Evolutionary conservation across 1,139 yeast species (phyloP), one percentile per base, ranked within the genome.

Genomic region (Debaryomyces sp.): DNA sequence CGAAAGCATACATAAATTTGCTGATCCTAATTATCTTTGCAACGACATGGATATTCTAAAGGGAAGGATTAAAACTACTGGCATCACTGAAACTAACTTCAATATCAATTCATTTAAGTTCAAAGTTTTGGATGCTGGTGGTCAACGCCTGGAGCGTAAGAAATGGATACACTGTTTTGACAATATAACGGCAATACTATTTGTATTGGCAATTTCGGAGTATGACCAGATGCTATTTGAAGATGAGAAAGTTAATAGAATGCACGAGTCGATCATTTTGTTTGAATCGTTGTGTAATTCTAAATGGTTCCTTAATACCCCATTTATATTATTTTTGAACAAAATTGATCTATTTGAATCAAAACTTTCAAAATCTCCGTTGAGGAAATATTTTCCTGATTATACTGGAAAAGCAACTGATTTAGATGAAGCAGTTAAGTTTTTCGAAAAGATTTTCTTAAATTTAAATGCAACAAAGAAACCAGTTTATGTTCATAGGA

Each of bases 91-190:
- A 63, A 89, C 96, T 6, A 80, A 78, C 48, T 92, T 95, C 67
- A 77, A 77, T 50, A 83, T 92, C 51, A 78, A 87, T 56, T 74
- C 85, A 9, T 77, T 82, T 48, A 84, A 78, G 52, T 85, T 92
- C 61, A 84, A 83, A 58, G 89, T 95, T 43, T 74, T 91, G 49
- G 99, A 94, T 71, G 98, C 97, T 5, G 99, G 99, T 44, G 99
- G 99, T 1, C 99, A 94, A 69, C 76, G 99, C 50, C 84, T 92
- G 37, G 99, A 94, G 68, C 80, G 99, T 50, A 84, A 86, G 57
- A 94, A 94, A 64, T 94, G 99, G 99, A 89, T 94, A 52, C 97
- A 92, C 64, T 89, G 96, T 62, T 94, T 95, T 68, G 96, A 92
- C 61, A 90, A 89, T 55, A 91, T 94, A 48, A 88, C 96, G 0